Evolutionary conservation across 495 filamentous ascomycete species (phyloP).

Genomic region (Talaromyces thailandensis): DNA sequence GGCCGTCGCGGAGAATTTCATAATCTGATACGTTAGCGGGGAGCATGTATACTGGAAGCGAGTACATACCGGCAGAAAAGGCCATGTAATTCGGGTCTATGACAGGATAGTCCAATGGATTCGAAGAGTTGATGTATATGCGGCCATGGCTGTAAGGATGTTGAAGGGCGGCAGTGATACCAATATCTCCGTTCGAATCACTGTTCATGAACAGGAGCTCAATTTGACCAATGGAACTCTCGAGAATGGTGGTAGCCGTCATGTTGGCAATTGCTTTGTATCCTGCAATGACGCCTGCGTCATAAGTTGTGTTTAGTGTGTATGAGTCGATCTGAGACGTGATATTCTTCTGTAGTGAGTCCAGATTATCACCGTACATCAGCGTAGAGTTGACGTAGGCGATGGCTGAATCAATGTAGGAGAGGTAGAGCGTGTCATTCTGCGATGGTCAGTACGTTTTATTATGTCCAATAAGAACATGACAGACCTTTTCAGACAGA

Average conservation of each 20-base stretch:
- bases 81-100: constrained; percentile 26
- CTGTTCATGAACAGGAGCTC: constrained; percentile 28
- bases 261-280: constrained; percentile 26
- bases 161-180: constrained; percentile 27
- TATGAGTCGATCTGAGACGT: constrained; percentile 14
- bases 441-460: constrained; percentile 9
- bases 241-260: constrained; percentile 20
- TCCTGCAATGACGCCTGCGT: constrained; percentile 18
- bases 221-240: constrained; percentile 18
- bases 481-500: constrained; percentile 16
- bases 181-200: constrained; percentile 20
- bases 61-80: constrained; percentile 20
- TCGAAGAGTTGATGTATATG: constrained; percentile 26
- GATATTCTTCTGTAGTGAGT: constrained; percentile 10
- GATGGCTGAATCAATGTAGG: constrained; percentile 24
- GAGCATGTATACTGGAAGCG: background rate
- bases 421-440: constrained; percentile 18
- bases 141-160: constrained; percentile 27
- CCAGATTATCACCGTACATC: constrained; percentile 13
- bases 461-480: background rate
- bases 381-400: constrained; percentile 22
- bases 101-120: constrained; percentile 25
- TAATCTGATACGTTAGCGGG: constrained; percentile 11
- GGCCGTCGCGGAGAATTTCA: constrained; percentile 26
- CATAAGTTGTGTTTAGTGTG: constrained; percentile 18